Percentiles rank a stretch among this genome's conserved stretches.
These are phyloP conservation scores for Monilinia vaccinii-corymbosi DNA, from an alignment of 2,329 filamentous ascomycete species.

Conservation along the genomic window DNA sequence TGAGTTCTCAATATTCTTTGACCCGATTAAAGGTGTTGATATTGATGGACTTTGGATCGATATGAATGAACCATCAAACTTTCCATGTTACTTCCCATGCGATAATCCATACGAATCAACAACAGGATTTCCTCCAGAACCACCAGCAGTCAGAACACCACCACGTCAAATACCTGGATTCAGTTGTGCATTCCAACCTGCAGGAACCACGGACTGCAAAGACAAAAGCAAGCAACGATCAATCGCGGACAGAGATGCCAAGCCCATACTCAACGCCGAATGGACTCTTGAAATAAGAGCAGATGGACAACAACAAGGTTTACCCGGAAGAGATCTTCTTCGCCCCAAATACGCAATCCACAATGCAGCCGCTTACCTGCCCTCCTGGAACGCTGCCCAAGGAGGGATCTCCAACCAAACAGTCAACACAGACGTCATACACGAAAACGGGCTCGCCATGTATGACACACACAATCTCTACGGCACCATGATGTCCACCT, in stretches of 20 bases:
- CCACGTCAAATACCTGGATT: constrained; percentile 62
- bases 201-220: constrained; percentile 31
- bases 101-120: constrained; percentile 34
- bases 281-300: constrained; percentile 12
- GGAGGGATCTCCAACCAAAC: constrained; percentile 48
- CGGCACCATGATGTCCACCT: constrained; percentile 64
- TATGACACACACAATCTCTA: constrained; percentile 75
- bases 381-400: constrained; percentile 34
- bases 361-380: constrained; percentile 46
- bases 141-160: constrained; percentile 52
- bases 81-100: constrained; percentile 47
- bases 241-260: constrained; percentile 2
- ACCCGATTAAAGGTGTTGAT: constrained; percentile 53
- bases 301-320: constrained; percentile 41
- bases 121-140: constrained; percentile 46
- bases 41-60: constrained; percentile 76
- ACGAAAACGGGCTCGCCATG: constrained; percentile 56
- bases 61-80: constrained; percentile 49
- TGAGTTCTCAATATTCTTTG: constrained; percentile 59
- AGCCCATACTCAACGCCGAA: neutral
- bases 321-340: constrained; percentile 54
- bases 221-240: constrained; percentile 17
- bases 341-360: constrained; percentile 56
- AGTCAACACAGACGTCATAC: constrained; percentile 57
- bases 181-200: constrained; percentile 56